These are phyloP conservation scores for Veloporphyrellus conicus DNA, from an alignment of 1,284 basidiomycete genomes.

Conservation along the genomic window DNA sequence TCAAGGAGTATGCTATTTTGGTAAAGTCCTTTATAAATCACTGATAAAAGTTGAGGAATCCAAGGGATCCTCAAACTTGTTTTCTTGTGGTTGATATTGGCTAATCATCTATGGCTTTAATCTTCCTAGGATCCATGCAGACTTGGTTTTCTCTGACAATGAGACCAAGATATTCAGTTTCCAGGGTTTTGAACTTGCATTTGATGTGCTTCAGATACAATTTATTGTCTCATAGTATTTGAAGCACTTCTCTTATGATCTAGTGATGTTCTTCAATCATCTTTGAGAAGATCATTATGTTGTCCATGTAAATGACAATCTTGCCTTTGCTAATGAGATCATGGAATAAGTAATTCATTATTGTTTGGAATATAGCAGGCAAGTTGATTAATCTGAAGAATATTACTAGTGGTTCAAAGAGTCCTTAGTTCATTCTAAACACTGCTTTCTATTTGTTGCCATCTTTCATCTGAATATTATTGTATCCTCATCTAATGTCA, in stretches of 20 bases:
- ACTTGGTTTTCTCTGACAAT: not conserved
- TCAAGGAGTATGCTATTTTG: too few relatives aligned
- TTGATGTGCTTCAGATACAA: not conserved
- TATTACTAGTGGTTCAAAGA: not conserved
- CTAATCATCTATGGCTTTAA: not conserved
- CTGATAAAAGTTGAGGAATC: too few relatives aligned
- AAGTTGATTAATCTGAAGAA: not conserved
- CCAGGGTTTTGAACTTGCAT: not conserved
- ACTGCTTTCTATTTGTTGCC: not conserved
- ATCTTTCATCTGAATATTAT: too few relatives aligned
- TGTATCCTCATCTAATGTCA: too few relatives aligned
- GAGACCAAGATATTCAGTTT: too few relatives aligned
- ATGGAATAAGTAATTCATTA: not conserved
- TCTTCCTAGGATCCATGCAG: not conserved
- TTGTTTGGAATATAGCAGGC: not conserved
- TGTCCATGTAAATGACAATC: not conserved
- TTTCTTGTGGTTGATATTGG: not conserved
- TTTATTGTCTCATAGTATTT: not conserved
- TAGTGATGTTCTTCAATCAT: not conserved
- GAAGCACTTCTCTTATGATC: not conserved
- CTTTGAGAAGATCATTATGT: too few relatives aligned
- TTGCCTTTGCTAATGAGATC: not conserved
- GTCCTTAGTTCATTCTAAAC: slow-evolving; percentile 19
- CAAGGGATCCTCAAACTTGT: too few relatives aligned
- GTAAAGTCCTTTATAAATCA: too few relatives aligned